Percentiles rank a stretch among this genome's conserved stretches.
These are phyloP conservation scores for Fraxinus ornus DNA, from an alignment of 305 asterid species.

Conservation along the genomic window DNA sequence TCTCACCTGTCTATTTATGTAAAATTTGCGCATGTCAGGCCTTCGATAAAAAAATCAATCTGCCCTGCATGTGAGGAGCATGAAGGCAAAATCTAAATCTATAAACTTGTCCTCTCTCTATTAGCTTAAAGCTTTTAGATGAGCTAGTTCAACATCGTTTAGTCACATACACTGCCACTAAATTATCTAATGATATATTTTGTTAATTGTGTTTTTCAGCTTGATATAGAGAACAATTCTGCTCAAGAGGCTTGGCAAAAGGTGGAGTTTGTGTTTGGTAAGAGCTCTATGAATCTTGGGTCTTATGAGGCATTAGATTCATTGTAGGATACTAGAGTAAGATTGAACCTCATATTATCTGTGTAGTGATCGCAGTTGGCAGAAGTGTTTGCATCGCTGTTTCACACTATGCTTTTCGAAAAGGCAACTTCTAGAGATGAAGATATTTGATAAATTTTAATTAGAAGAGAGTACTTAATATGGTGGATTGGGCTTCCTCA, in stretches of 20 bases:
- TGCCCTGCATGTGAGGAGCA: not conserved
- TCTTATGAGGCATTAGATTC: not conserved
- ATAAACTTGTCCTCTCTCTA: not conserved
- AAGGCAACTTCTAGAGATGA: not conserved
- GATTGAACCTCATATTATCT: not conserved
- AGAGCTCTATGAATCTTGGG: slow-evolving; percentile 31
- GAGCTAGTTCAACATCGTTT: not conserved
- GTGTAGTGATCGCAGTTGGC: not conserved
- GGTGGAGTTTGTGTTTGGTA: slow-evolving; percentile 87
- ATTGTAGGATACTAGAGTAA: not conserved
- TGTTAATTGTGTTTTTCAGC: slow-evolving; percentile 52
- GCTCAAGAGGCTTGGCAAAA: slow-evolving; percentile 84
- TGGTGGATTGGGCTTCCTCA: not conserved
- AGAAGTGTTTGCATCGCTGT: not conserved
- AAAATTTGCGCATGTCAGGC: not conserved
- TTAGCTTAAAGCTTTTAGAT: not conserved
- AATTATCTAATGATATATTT: slow-evolving; percentile 4
- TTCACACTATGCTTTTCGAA: not conserved
- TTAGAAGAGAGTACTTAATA: not conserved
- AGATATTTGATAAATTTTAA: not conserved
- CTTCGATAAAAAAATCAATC: not conserved
- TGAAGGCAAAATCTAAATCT: not conserved
- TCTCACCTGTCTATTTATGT: not conserved
- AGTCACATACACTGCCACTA: not conserved
- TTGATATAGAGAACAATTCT: slow-evolving; percentile 77